phyloP scores from a whole-genome alignment of 805 yeast species.

The Candida pini region DNA sequence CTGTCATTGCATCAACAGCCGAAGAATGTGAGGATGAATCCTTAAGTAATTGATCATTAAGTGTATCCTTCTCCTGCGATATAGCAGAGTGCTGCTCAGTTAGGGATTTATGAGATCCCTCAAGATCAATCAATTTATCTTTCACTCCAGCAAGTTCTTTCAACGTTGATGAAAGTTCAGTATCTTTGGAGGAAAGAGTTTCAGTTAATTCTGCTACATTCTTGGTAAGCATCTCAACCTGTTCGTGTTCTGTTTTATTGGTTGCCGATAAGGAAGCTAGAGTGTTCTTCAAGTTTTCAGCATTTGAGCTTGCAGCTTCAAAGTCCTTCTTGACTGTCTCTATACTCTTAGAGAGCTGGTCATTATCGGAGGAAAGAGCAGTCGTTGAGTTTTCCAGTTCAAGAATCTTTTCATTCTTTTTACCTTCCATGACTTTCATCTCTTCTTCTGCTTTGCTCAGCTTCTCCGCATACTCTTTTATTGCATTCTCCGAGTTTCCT shows the following conservation, averaged over 20 bases:
- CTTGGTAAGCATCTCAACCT: slow-evolving; percentile 19
- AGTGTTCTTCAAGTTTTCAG: not conserved
- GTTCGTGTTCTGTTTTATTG: slow-evolving; percentile 14
- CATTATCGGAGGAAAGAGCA: slow-evolving; percentile 1
- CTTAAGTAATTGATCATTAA: no score
- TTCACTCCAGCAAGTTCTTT: not conserved
- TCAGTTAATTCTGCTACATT: slow-evolving; percentile 3
- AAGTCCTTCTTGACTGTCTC: not conserved
- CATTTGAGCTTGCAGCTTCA: no score
- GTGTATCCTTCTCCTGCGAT: no score
- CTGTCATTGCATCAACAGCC: no score
- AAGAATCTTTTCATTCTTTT: slow-evolving; percentile 9
- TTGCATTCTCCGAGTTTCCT: slow-evolving; percentile 44
- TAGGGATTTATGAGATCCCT: no score
- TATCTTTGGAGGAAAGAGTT: no score
- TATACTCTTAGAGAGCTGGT: not conserved
- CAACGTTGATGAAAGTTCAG: not conserved
- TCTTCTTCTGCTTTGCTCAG: slow-evolving; percentile 38
- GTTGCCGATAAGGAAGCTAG: no score
- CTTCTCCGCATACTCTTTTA: slow-evolving; percentile 44
- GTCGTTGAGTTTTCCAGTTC: slow-evolving; percentile 12
- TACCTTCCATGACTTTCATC: slow-evolving; percentile 7
- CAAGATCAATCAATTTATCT: not conserved
- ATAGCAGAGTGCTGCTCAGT: no score
- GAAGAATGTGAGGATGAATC: no score